These are phyloP conservation scores for Kodamaea fungicola DNA, from an alignment of 1,139 yeast species.

Conservation along the genomic window DNA sequence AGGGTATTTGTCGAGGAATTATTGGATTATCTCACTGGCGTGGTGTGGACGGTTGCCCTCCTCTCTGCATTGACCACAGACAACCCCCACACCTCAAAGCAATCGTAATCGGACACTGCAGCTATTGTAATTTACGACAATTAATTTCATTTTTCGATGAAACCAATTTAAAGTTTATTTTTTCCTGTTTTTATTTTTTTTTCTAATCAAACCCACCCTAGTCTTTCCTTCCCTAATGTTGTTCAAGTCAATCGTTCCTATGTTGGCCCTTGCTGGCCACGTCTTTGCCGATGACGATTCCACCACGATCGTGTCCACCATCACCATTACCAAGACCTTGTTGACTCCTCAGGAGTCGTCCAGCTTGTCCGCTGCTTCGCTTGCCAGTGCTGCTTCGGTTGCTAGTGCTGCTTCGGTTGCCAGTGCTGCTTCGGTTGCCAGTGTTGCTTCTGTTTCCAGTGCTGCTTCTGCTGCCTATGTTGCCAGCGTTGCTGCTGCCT, in stretches of 20 bases:
- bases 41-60: too few relatives aligned
- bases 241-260: conserved; percentile 23
- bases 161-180: not conserved
- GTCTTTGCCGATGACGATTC: conserved; percentile 34
- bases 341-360: conserved; percentile 41
- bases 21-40: too few relatives aligned
- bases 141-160: not conserved
- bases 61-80: too few relatives aligned
- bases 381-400: conserved; percentile 15
- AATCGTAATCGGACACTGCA: too few relatives aligned
- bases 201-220: conserved; percentile 6
- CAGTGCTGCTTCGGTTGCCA: conserved; percentile 15
- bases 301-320: conserved; percentile 41
- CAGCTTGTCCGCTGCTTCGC: conserved; percentile 20
- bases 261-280: conserved; percentile 24
- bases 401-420: conserved; percentile 12
- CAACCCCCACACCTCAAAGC: too few relatives aligned
- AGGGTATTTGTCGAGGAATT: too few relatives aligned
- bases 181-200: not conserved
- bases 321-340: conserved; percentile 42
- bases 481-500: conserved; percentile 17
- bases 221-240: conserved; percentile 21
- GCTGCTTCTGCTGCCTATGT: conserved; percentile 14
- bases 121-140: not conserved
- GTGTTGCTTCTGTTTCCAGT: conserved; percentile 13